A percentile compares a stretch with the other conserved stretches of the same genome.
phyloP scores from a whole-genome alignment of 1,284 basidiomycete species.

The Gymnopus androsaceus region DNA sequence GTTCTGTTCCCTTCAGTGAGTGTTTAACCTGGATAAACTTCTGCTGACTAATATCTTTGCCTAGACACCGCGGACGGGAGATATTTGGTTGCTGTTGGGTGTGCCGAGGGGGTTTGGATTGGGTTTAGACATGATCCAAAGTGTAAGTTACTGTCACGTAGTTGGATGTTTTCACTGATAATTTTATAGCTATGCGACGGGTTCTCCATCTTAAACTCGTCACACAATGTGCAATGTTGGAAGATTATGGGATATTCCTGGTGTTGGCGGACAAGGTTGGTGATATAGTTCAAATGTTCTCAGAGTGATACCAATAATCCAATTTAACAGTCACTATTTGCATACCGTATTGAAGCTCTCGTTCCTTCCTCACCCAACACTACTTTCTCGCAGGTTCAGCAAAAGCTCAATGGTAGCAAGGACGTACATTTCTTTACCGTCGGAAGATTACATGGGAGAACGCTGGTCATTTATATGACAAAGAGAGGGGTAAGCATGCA shows the following conservation, averaged over 20 bases:
- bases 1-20: constrained; percentile 90
- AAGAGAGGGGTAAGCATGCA: constrained; percentile 76
- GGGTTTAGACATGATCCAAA: constrained; percentile 76
- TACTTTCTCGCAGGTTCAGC: constrained; percentile 72
- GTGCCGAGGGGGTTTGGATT: constrained; percentile 88
- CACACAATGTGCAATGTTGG: constrained; percentile 91
- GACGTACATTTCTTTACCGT: constrained; percentile 95
- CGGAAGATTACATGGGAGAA: constrained; percentile 81
- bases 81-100: constrained; percentile 79
- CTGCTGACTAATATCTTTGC: constrained; percentile 47
- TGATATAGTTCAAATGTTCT: not conserved
- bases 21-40: constrained; percentile 17
- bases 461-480: constrained; percentile 94
- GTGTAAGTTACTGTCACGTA: constrained; percentile 45
- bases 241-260: constrained; percentile 94
- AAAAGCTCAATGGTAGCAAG: constrained; percentile 84
- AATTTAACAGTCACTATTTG: constrained; percentile 65
- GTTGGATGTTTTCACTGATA: not conserved
- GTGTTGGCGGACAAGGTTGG: constrained; percentile 87
- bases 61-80: constrained; percentile 73
- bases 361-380: constrained; percentile 81
- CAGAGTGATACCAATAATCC: not conserved
- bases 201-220: constrained; percentile 90
- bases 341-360: constrained; percentile 93
- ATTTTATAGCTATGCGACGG: constrained; percentile 71